Evolutionary conservation across 176 grass and related monocot genomes (phyloP), one percentile per base, ranked within the genome.

Genomic region (Saccharum spontaneum): DNA sequence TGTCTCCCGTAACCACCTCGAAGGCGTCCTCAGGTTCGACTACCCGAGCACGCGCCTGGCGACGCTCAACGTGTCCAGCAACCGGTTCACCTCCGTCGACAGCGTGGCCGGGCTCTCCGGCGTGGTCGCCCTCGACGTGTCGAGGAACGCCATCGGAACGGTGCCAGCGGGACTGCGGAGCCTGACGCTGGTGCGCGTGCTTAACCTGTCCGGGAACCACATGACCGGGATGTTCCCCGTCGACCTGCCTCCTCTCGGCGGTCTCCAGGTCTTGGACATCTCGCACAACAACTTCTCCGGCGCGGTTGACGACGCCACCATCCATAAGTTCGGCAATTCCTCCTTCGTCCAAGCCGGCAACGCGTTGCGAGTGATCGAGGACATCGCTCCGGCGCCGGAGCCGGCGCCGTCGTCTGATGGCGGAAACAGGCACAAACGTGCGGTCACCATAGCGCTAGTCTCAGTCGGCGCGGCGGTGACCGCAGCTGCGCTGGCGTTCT

Each of bases 241-340:
- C 24, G 92, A 91, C 43, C 76, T 98, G 4, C 92, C 93, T 13
- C 73, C 77, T 41, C 83, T 98, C 11, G 83, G 22, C 0, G 45
- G 46, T 16, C 64, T 95, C 49, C 71, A 3, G 20, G 80, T 77
- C 84, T 46, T 98, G 69, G 83, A 98, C 60, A 76, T 98, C 36
- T 98, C 95, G 38, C 48, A 90, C n/a, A 95, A 98, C 59, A 93
- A 88, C 7, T 95, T 98, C 79, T 86, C 89, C 5, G 93, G 95
- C 20, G n/a, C 24, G 4, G 87, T 98, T 11, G 14, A 46, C 49
- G 10, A 10, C 15, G 34, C 55, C 44, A n/a, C 74, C n/a, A 20
- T 89, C 41, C 23, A 34, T 18, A 93, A 75, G 71, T 98, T 98
- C 11, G 93, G 95, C 3, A 67, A n/a, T 10, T 86, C 77, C 15